A percentile compares a stretch with the other conserved stretches of the same genome.
phyloP scores from a whole-genome alignment of 768 basidiomycete species.

The Rhodotorula taiwanensis region DNA sequence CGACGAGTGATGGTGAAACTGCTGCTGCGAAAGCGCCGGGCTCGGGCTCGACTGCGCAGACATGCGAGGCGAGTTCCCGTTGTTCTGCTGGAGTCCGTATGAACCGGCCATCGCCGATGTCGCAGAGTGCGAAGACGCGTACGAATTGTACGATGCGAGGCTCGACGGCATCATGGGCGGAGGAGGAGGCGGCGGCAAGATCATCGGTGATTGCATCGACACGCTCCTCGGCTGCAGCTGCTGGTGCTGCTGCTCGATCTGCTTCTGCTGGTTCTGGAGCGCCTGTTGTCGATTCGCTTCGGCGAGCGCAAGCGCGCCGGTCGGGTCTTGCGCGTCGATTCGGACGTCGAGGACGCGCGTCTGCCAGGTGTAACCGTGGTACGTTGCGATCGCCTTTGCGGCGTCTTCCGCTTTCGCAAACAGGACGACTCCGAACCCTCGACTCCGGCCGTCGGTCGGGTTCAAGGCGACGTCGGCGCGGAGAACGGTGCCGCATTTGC shows the following conservation, averaged over 20 bases:
- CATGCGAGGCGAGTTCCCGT: too few relatives aligned
- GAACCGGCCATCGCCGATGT: not conserved
- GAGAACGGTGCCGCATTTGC: slow-evolving; percentile 83
- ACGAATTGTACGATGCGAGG: too few relatives aligned
- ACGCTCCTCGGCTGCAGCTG: too few relatives aligned
- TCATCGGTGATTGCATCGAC: not conserved
- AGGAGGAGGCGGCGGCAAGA: not conserved
- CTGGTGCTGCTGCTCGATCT: not conserved
- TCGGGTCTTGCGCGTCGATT: slow-evolving; percentile 41
- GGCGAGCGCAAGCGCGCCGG: slow-evolving; percentile 37
- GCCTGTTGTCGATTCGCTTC: slow-evolving; percentile 37
- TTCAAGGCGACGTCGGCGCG: slow-evolving; percentile 50
- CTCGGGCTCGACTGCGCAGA: too few relatives aligned
- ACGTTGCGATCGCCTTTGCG: slow-evolving; percentile 86
- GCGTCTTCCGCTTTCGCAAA: slow-evolving; percentile 93
- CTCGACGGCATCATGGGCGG: too few relatives aligned
- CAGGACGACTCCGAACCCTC: slow-evolving; percentile 89
- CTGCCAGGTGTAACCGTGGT: slow-evolving; percentile 80
- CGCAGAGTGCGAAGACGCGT: not conserved
- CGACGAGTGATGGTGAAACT: too few relatives aligned
- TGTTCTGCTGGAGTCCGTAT: too few relatives aligned
- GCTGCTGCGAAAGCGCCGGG: too few relatives aligned
- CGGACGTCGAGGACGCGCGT: slow-evolving; percentile 43
- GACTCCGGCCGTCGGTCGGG: slow-evolving; percentile 53
- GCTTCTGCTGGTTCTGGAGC: slow-evolving; percentile 21